Percentiles rank a stretch among this genome's conserved stretches.
These are phyloP conservation scores for Phanerochaete sordida DNA, from an alignment of 768 basidiomycete genomes.

Conservation along the genomic window DNA sequence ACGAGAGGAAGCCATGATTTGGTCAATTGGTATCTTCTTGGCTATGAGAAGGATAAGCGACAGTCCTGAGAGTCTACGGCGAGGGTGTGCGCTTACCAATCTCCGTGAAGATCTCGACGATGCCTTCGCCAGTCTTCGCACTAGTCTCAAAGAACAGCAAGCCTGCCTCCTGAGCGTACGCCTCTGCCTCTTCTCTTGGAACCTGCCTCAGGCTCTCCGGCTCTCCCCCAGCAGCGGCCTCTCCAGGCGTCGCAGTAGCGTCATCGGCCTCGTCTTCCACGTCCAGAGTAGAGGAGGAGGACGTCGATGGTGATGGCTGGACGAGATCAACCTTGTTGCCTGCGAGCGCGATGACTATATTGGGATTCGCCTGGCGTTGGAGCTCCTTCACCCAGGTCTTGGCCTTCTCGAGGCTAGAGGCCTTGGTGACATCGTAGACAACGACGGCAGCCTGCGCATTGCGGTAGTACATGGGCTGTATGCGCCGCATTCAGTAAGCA, in stretches of 20 bases:
- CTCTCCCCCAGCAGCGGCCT: conserved; percentile 51
- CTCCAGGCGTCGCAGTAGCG: conserved; percentile 84
- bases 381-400: conserved; percentile 99
- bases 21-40: conserved; percentile 90
- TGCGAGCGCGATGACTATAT: conserved; percentile 97
- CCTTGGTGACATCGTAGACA: conserved; percentile 97
- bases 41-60: conserved; percentile 34
- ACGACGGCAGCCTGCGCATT: conserved; percentile 98
- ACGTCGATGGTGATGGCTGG: conserved; percentile 55
- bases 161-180: conserved; percentile 93
- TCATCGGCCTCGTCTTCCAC: conserved; percentile 90
- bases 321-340: conserved; percentile 97
- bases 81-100: conserved; percentile 61
- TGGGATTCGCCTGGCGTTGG: conserved; percentile 97
- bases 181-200: conserved; percentile 90
- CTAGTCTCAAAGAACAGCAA: conserved; percentile 96
- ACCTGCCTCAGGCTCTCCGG: conserved; percentile 84
- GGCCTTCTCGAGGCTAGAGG: conserved; percentile 93
- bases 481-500: conserved; percentile 12
- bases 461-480: conserved; percentile 96
- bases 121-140: conserved; percentile 94
- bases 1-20: conserved; percentile 83
- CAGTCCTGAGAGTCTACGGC: not conserved
- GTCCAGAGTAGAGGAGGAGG: conserved; percentile 51
- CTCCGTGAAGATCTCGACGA: conserved; percentile 96